Conservation (phyloP, 192 early-diverging fungal species). For the Entomortierella chlamydospora region DNA sequence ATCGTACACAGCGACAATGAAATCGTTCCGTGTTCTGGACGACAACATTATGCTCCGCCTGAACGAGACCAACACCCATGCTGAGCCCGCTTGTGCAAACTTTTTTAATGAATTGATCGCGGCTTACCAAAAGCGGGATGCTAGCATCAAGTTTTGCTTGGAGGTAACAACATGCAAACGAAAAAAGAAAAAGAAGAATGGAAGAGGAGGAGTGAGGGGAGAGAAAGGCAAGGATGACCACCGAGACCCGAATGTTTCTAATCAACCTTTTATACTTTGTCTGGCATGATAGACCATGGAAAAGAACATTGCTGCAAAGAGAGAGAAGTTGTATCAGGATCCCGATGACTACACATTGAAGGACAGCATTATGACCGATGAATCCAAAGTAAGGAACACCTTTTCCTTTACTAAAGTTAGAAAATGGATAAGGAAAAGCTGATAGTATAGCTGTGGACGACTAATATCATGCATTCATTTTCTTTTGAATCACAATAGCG, state of each 20-base stretch:
- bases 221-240: too few species aligned
- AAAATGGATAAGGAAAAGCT: too few species aligned
- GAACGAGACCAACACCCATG: conserved; percentile 79
- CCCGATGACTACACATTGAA: conserved; percentile 66
- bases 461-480: not conserved
- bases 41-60: conserved; percentile 84
- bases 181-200: conserved; percentile 9
- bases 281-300: conserved; percentile 43
- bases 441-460: not conserved
- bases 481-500: conserved; percentile 57
- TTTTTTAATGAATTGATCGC: conserved; percentile 74
- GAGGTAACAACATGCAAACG: conserved; percentile 52
- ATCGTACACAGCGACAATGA: conserved; percentile 65
- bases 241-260: too few species aligned
- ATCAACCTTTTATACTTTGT: conserved; percentile 1
- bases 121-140: conserved; percentile 74
- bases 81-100: conserved; percentile 66
- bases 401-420: not conserved
- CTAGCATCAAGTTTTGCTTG: conserved; percentile 74
- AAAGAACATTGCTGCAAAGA: conserved; percentile 55
- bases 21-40: conserved; percentile 78
- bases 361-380: conserved; percentile 63
- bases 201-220: too few species aligned
- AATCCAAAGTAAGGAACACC: conserved; percentile 62
- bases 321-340: conserved; percentile 63